These are phyloP conservation scores for Neospora caninum DNA, from an alignment of 169 alveolate species.

Conservation along the genomic window DNA sequence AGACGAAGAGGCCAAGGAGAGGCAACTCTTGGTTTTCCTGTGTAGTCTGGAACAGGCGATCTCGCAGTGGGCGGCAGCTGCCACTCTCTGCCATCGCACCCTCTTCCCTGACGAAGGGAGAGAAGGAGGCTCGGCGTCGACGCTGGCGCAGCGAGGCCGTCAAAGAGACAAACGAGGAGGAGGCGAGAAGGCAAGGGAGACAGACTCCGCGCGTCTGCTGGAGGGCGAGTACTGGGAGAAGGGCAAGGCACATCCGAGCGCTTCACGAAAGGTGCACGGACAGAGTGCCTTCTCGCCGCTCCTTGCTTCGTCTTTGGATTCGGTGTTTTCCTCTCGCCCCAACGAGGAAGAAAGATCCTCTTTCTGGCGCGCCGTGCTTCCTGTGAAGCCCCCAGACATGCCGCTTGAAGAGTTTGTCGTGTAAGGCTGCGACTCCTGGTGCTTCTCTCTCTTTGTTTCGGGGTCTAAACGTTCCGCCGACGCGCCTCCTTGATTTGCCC, in stretches of 20 bases:
- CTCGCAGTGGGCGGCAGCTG: constrained; percentile 1
- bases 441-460: background rate
- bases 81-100: constrained; percentile 1
- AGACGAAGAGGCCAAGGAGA: background rate
- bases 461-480: too few relatives aligned
- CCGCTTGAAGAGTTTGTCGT: constrained; percentile 42
- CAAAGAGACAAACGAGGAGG: background rate
- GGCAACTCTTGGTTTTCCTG: background rate
- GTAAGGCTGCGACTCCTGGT: background rate
- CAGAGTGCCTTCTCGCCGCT: background rate
- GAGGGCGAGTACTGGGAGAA: background rate
- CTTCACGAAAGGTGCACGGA: background rate
- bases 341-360: background rate
- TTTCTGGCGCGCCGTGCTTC: constrained; percentile 43
- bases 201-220: background rate
- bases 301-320: background rate
- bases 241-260: background rate
- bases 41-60: constrained; percentile 9
- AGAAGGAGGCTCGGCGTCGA: background rate
- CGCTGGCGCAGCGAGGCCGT: background rate
- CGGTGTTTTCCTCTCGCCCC: background rate
- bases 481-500: too few relatives aligned
- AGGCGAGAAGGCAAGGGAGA: background rate
- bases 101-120: background rate
- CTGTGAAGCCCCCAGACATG: constrained; percentile 36